Evolutionary conservation across 106 monocot genomes (phyloP).

Genomic region (Amphibolis antarctica): DNA sequence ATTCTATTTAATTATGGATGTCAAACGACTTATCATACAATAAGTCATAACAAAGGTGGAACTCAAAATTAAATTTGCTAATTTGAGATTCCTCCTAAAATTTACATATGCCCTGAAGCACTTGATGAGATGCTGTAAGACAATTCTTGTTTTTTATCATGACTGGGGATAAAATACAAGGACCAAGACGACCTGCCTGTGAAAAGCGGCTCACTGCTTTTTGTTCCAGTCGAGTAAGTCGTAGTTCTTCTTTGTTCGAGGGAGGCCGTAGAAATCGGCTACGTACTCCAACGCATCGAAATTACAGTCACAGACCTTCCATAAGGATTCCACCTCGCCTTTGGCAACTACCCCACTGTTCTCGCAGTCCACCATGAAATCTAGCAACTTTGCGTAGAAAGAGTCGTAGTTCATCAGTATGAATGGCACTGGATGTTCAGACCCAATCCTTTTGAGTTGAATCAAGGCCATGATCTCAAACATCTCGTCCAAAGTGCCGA

Average conservation of each 20-base stretch:
- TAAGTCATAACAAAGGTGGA: too few species aligned
- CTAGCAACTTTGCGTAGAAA: slow-evolving; percentile 73
- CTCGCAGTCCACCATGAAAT: slow-evolving; percentile 68
- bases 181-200: too few species aligned
- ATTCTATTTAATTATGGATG: too few species aligned
- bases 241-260: slow-evolving; percentile 8
- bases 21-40: too few species aligned
- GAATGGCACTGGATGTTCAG: slow-evolving; percentile 67
- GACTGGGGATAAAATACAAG: too few species aligned
- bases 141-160: too few species aligned
- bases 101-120: too few species aligned
- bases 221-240: background rate
- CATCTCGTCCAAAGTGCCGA: slow-evolving; percentile 82
- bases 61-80: too few species aligned
- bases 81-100: too few species aligned
- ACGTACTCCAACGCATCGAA: slow-evolving; percentile 72
- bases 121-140: too few species aligned
- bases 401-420: slow-evolving; percentile 80
- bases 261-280: slow-evolving; percentile 48
- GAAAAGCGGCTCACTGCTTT: slow-evolving; percentile 1
- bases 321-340: slow-evolving; percentile 64
- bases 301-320: slow-evolving; percentile 68
- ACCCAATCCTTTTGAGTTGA: slow-evolving; percentile 76
- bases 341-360: slow-evolving; percentile 48
- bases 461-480: slow-evolving; percentile 85